Percentiles rank a stretch among this genome's conserved stretches.
Conservation (phyloP, 2,329 filamentous ascomycete genomes). For the Pseudonectria foliicola region DNA sequence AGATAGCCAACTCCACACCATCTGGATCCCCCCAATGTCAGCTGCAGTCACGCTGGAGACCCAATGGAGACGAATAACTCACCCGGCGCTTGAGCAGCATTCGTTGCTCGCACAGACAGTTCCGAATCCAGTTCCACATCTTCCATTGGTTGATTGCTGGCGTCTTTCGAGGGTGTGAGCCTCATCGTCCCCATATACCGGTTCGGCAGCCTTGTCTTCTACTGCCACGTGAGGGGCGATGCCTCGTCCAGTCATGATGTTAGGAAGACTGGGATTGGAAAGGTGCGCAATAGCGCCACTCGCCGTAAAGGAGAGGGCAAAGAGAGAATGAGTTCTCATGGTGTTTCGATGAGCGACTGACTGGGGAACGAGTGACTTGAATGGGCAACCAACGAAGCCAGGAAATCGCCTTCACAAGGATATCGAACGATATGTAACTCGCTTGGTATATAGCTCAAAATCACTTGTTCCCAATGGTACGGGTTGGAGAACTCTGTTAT, state of each 20-base stretch:
- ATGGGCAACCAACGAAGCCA: no score
- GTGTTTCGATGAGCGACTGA: no score
- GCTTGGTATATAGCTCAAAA: no score
- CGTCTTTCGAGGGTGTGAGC: constrained; percentile 8
- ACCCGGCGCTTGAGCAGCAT: constrained; percentile 39
- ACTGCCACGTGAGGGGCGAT: not conserved
- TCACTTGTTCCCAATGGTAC: no score
- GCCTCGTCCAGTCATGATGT: not conserved
- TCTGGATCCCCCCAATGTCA: constrained; percentile 21
- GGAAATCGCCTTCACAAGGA: no score
- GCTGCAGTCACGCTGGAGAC: not conserved
- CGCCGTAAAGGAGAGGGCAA: no score
- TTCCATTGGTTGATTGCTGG: constrained; percentile 28
- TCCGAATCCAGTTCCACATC: constrained; percentile 34
- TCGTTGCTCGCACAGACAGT: constrained; percentile 27
- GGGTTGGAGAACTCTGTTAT: no score
- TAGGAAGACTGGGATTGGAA: no score
- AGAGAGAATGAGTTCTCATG: no score
- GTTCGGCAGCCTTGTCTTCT: not conserved
- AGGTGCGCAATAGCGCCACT: no score
- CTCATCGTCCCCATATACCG: not conserved
- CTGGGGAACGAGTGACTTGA: no score
- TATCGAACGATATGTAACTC: no score
- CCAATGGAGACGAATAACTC: constrained; percentile 12
- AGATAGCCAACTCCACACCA: constrained; percentile 48